Percentiles rank a stretch among this genome's conserved stretches.
Evolutionary conservation across 2,329 filamentous ascomycete genomes (phyloP).

Genomic region (Fusarium heterosporum): DNA sequence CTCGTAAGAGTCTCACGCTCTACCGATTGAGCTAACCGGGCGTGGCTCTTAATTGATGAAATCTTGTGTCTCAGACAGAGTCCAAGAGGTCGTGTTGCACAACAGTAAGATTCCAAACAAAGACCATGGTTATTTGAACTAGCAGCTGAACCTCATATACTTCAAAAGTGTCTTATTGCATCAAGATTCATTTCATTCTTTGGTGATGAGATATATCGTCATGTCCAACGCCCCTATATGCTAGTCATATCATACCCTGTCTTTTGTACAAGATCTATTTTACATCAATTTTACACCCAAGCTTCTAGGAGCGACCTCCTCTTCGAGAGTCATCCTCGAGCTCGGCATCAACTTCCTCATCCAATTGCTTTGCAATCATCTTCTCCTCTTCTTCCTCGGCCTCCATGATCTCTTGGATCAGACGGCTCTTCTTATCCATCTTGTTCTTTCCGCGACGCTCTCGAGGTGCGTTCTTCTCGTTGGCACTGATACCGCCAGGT

Average conservation of each 20-base stretch:
- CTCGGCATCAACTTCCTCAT: constrained; percentile 49
- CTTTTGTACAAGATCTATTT: constrained; percentile 39
- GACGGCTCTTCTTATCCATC: constrained; percentile 53
- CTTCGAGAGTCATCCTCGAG: constrained; percentile 36
- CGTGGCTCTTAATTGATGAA: constrained; percentile 45
- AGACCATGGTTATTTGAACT: fast-evolving
- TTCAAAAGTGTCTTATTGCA: neutral
- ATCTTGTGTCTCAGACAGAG: fast-evolving
- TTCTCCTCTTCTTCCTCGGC: constrained; percentile 51
- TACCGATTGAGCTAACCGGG: constrained; percentile 58
- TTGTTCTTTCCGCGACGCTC: constrained; percentile 58
- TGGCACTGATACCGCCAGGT: constrained; percentile 53
- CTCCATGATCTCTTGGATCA: constrained; percentile 56
- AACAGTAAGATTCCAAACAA: too few relatives aligned
- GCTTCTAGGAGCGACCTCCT: constrained; percentile 14
- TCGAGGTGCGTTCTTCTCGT: constrained; percentile 52
- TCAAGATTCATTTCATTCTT: constrained; percentile 11
- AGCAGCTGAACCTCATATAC: neutral
- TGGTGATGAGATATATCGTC: constrained; percentile 43
- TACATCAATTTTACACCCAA: constrained; percentile 30
- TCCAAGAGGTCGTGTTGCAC: fast-evolving
- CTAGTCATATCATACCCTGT: constrained; percentile 23
- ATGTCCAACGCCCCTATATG: constrained; percentile 18
- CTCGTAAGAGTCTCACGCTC: constrained; percentile 75
- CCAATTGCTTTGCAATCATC: constrained; percentile 49